These are phyloP conservation scores for Magnaporthiopsis incrustans DNA, from an alignment of 2,329 filamentous ascomycete genomes.

Conservation along the genomic window DNA sequence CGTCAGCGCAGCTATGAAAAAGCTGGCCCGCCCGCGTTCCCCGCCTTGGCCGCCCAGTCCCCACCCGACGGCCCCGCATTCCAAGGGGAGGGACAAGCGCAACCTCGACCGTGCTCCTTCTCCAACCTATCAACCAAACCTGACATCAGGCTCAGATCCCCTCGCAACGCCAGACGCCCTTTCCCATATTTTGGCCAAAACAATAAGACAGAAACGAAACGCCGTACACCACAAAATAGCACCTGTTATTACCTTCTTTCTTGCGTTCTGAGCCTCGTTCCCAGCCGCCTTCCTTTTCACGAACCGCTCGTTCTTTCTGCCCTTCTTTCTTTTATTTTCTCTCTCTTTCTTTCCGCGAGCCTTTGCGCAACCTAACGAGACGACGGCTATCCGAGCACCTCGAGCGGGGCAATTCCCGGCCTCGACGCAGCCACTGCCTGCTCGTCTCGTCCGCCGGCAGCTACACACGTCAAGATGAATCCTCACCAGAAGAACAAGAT, in stretches of 20 bases:
- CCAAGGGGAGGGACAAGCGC: neutral
- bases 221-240: neutral
- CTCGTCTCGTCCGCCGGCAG: neutral
- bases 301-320: neutral
- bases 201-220: neutral
- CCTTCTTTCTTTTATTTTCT: neutral
- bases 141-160: neutral
- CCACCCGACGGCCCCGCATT: too few relatives aligned
- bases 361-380: neutral
- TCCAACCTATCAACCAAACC: neutral
- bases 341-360: neutral
- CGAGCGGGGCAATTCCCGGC: neutral
- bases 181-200: neutral
- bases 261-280: neutral
- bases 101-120: neutral
- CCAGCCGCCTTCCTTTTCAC: neutral
- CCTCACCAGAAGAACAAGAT: constrained; percentile 98
- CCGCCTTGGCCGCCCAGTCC: neutral
- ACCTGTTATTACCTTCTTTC: neutral
- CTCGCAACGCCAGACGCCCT: neutral
- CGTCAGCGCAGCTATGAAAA: neutral
- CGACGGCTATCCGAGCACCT: neutral
- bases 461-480: constrained; percentile 60
- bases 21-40: neutral
- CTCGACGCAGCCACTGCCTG: neutral